Percentiles rank a stretch among this genome's conserved stretches.
Evolutionary conservation across 148 eudicot species (phyloP).

Genomic region (Bassia scoparia): DNA sequence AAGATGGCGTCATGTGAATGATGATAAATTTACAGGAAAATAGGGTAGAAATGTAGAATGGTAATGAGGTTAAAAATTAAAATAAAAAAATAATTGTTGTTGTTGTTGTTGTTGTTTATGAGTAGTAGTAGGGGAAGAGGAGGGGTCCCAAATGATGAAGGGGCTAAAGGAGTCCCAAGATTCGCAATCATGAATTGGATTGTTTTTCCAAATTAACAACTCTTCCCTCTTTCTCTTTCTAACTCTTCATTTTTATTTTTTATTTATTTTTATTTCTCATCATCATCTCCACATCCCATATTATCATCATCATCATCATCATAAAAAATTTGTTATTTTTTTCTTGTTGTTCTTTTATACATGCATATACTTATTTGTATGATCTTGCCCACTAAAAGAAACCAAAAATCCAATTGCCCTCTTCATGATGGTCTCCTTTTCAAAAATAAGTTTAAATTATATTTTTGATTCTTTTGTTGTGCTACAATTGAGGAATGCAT

Average conservation of each 20-base stretch:
- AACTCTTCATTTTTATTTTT: neutral
- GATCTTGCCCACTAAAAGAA: constrained; percentile 8
- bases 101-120: neutral
- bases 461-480: neutral
- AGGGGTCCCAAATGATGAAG: constrained; percentile 49
- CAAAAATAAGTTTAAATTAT: neutral
- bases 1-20: constrained; percentile 43
- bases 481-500: constrained; percentile 7
- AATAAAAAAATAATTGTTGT: constrained; percentile 2
- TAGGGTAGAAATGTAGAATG: constrained; percentile 24
- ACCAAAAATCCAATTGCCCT: constrained; percentile 13
- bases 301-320: constrained; percentile 18
- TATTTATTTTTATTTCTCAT: constrained; percentile 1
- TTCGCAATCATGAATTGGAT: constrained; percentile 87
- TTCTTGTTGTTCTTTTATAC: neutral
- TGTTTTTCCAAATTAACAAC: constrained; percentile 43
- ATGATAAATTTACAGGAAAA: constrained; percentile 28
- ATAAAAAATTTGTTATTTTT: constrained; percentile 15
- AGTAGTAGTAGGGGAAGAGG: constrained; percentile 7
- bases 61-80: too few species aligned
- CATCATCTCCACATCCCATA: constrained; percentile 25
- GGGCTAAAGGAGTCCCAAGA: constrained; percentile 65
- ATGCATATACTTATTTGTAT: neutral
- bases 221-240: neutral
- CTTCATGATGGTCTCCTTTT: constrained; percentile 17